Conservation (phyloP, 192 early-diverging fungal species). For the Coemansia sp. region DNA sequence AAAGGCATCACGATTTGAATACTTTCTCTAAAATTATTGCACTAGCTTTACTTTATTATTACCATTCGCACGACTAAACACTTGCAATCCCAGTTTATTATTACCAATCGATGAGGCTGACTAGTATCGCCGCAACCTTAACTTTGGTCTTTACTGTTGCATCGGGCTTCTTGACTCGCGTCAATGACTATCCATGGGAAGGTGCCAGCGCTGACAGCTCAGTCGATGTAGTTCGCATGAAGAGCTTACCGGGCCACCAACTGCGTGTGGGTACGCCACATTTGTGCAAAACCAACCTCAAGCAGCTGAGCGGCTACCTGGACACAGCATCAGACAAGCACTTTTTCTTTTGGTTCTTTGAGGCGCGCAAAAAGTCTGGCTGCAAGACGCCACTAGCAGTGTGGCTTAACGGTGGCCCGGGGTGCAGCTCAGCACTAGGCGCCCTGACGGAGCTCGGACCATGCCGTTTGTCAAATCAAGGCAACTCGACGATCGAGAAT, state of each 20-base stretch:
- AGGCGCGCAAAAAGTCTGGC: constrained; percentile 66
- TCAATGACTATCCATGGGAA: not conserved
- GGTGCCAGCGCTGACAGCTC: not conserved
- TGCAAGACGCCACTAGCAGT: constrained; percentile 69
- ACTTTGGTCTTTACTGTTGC: not conserved
- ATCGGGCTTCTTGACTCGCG: not conserved
- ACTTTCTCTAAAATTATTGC: not conserved
- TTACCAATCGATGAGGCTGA: not conserved
- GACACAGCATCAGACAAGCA: constrained; percentile 67
- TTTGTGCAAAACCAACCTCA: constrained; percentile 83
- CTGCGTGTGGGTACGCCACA: constrained; percentile 32
- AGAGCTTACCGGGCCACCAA: constrained; percentile 16
- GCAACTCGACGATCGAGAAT: constrained; percentile 69
- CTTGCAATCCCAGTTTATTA: not conserved
- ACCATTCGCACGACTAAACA: not conserved
- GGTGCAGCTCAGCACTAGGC: constrained; percentile 72
- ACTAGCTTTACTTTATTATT: not conserved
- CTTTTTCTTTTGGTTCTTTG: constrained; percentile 97
- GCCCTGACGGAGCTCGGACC: constrained; percentile 81
- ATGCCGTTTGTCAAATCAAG: constrained; percentile 73
- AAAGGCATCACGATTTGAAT: not conserved
- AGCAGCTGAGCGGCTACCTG: constrained; percentile 81
- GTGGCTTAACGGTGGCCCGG: constrained; percentile 84
- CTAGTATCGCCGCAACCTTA: not conserved
- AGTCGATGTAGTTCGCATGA: not conserved